phyloP scores from a whole-genome alignment of 768 basidiomycete species.

The Kockovaella imperatae region DNA sequence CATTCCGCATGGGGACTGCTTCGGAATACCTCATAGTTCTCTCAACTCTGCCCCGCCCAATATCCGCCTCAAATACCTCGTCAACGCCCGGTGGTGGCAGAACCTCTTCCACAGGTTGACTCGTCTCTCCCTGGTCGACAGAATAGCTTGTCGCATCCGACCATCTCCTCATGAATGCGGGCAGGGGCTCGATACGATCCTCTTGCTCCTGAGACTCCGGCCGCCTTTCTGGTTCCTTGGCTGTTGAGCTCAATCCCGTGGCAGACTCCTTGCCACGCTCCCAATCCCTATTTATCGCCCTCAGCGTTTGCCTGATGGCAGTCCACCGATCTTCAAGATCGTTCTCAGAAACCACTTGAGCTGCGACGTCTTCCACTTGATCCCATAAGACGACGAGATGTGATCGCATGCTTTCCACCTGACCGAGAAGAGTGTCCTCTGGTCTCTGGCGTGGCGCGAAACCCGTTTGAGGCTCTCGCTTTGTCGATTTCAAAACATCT shows the following conservation, averaged over 20 bases:
- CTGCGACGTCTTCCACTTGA: background rate
- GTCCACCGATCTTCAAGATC: constrained; percentile 18
- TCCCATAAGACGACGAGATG: background rate
- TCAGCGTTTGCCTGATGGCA: constrained; percentile 22
- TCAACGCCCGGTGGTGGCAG: constrained; percentile 32
- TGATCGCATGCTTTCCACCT: no score
- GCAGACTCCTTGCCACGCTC: constrained; percentile 29
- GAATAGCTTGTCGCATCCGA: background rate
- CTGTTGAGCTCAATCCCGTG: constrained; percentile 2
- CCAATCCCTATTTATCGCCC: constrained; percentile 31
- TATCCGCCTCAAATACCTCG: constrained; percentile 24
- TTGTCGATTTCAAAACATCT: constrained; percentile 6
- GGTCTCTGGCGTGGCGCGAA: no score
- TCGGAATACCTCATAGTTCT: no score
- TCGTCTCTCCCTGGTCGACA: constrained; percentile 2
- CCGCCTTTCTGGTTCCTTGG: background rate
- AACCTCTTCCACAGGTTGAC: constrained; percentile 3
- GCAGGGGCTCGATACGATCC: background rate
- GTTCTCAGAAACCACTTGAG: background rate
- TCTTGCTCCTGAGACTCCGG: background rate
- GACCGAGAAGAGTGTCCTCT: no score
- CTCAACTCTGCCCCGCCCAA: background rate
- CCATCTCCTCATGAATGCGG: background rate
- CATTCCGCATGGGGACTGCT: constrained; percentile 6
- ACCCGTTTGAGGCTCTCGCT: no score